Conservation (phyloP, 2,329 filamentous ascomycete species). For the Colletotrichum plurivorum region DNA sequence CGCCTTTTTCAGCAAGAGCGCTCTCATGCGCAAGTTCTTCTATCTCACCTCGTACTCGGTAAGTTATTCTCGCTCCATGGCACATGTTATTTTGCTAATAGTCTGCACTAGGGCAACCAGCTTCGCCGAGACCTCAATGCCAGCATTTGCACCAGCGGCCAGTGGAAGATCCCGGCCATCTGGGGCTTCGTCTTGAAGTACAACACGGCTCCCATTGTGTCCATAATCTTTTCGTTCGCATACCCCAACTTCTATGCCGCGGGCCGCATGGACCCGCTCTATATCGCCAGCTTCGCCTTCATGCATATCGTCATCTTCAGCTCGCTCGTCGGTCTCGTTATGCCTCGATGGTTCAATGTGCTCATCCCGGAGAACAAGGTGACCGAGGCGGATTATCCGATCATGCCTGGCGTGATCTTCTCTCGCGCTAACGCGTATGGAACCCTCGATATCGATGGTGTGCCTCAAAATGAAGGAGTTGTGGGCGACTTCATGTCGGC, state of each 20-base stretch:
- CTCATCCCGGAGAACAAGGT: constrained; percentile 25
- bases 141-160: constrained; percentile 9
- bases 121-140: constrained; percentile 35
- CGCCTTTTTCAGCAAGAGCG: not conserved
- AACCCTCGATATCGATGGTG: constrained; percentile 16
- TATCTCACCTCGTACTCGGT: constrained; percentile 31
- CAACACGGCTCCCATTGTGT: constrained; percentile 41
- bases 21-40: constrained; percentile 8
- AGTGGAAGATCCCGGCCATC: constrained; percentile 40
- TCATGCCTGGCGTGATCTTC: constrained; percentile 27
- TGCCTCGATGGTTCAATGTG: constrained; percentile 42
- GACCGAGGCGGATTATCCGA: constrained; percentile 10
- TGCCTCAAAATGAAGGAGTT: not conserved
- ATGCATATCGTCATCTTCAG: constrained; percentile 36
- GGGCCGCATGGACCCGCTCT: constrained; percentile 39
- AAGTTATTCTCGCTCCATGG: not conserved
- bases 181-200: constrained; percentile 43
- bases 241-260: constrained; percentile 42
- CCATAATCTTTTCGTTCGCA: constrained; percentile 42
- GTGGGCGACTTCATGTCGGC: not conserved
- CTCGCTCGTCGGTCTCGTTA: constrained; percentile 35
- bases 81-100: not conserved
- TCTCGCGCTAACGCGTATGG: constrained; percentile 30
- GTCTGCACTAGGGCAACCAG: constrained; percentile 24
- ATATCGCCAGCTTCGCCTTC: constrained; percentile 41